Evolutionary conservation across 2,329 filamentous ascomycete genomes (phyloP), one percentile per base, ranked within the genome.

Genomic region (Ustilaginoidea virens): DNA sequence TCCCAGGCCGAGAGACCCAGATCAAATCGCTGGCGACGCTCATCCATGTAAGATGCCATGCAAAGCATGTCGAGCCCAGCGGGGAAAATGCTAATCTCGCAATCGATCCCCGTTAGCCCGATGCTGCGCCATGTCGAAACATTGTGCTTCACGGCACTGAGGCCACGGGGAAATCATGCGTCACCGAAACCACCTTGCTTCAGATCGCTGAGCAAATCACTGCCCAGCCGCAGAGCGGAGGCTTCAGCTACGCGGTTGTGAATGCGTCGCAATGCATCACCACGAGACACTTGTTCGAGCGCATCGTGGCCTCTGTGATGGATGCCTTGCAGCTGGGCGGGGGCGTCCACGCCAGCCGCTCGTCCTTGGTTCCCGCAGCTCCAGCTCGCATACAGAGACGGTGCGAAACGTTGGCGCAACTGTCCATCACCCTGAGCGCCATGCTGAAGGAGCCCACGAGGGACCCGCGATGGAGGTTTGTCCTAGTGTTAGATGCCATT

Each of bases 401-500:
- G 36, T 92, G 83, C 48, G 86, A 94, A 55, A 83, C 78, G 36
- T 56, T 93, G 29, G 79, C 81, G 33, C 71, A 80, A 29, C 58
- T 96, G 36, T 66, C 69, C 1, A 79, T 82, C 16, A 73, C 86
- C 43, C 58, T 96, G 33, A 66, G 66, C 35, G 68, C 62, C 44
- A 58, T 82, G 52, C 52, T 86, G 25, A 55, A 63, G 28, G 60
- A 63, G 41, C 44, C 42, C 5, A 40, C 41, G 6, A 51, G 48
- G 6, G 49, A 52, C 22, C 40, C 46, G 13, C 42, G 46, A 26
- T 60, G 59, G 38, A 73, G 76, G 38, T 85, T 93, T 41, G 74
- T 87, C 7, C 53, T 96, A 33, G 80, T 94, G 8, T 66, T 96
- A 37, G 90, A 96, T 57, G 81, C 74, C 8, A 76, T 96, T 33